Evolutionary conservation across 495 filamentous ascomycete species (phyloP), one percentile per base, ranked within the genome.

Genomic region (Xylaria bambusicola): DNA sequence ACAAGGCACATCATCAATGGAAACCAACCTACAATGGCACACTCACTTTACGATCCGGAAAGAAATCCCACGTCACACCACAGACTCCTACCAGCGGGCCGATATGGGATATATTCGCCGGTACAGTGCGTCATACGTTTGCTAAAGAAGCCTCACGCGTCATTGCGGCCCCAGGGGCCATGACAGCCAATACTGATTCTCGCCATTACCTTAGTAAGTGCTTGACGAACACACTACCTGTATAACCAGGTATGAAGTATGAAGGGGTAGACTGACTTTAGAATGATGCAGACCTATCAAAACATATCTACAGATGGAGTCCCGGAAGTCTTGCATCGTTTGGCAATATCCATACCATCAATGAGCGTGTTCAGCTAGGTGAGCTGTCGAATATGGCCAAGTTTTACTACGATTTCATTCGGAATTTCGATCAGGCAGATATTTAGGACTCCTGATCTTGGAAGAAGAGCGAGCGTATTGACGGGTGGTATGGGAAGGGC

Each of bases 321-420:
- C 35, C 51, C 31, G 36, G 21, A 2, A 53, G 51, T 7, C 15
- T 29, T 1, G n/a, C 17, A 20, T 53, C 51, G 29, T 41, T 53
- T 42, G 17, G 36, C 23, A 53, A 53, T 42, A 53, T 53, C 15
- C 24, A 53, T n/a, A 29, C 35, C 3, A 13, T 41, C 6, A 53
- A 53, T 41, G 51, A 53, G 36, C 21, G 21, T 8, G 21, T 53
- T 26, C 20, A 41, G 23, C 35, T 53, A 35, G 7, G n/a, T 0
- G 51, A 53, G 8, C 51, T 41, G 9, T 1, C 42, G 1, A 20
- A 53, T 12, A 53, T 53, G 51, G 51, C 36, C 15, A 53, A 13
- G 18, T 53, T 53, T 24, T 53, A 53, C 36, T 53, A 42, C n/a
- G 36, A 53, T 18, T 41, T 53, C 6, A 53, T 42, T 13, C 51